Evolutionary conservation across 345 rosid species (phyloP).

Genomic region (Populus nigra): DNA sequence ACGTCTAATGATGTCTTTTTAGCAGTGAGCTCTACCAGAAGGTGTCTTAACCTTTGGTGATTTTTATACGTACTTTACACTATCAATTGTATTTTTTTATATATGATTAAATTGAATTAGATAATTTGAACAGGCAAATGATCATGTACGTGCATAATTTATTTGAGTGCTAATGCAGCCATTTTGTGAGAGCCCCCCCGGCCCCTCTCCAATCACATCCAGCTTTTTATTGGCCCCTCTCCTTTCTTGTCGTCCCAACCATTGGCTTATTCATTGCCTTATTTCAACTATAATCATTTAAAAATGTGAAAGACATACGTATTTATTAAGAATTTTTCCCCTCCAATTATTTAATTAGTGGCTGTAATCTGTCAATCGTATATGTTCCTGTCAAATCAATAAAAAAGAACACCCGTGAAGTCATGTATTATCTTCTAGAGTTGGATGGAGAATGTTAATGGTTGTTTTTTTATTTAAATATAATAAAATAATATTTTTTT

Average conservation of each 20-base stretch:
- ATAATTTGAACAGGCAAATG: neutral
- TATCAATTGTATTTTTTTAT: too few relatives aligned
- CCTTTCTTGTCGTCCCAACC: conserved; percentile 12
- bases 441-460: too few relatives aligned
- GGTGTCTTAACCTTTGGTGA: too few relatives aligned
- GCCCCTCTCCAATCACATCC: neutral
- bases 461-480: too few relatives aligned
- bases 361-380: neutral
- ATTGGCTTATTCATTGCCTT: neutral
- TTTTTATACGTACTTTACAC: too few relatives aligned
- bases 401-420: neutral
- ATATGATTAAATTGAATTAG: neutral
- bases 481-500: too few relatives aligned
- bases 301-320: neutral
- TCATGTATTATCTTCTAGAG: neutral
- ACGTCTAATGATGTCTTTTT: too few relatives aligned
- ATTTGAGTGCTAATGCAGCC: neutral
- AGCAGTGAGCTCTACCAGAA: too few relatives aligned
- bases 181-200: neutral
- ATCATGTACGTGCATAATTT: too few relatives aligned
- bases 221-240: neutral
- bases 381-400: neutral
- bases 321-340: neutral
- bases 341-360: neutral
- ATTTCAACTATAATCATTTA: neutral